These are phyloP conservation scores for Triticum turgidum DNA, from an alignment of 176 grass and related monocot genomes.

Conservation along the genomic window DNA sequence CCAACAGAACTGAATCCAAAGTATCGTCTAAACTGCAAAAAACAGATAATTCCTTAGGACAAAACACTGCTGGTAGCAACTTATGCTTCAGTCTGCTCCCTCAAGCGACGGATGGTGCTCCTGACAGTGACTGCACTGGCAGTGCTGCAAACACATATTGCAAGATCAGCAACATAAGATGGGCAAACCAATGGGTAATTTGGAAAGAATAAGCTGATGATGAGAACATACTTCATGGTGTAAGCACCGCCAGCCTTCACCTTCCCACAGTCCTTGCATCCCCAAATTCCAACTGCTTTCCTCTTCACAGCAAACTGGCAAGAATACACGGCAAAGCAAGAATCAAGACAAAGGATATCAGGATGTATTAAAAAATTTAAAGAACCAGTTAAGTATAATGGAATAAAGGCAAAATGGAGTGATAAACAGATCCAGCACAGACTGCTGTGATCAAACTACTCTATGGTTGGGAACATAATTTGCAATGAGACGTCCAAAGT, in stretches of 20 bases:
- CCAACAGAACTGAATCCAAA: background rate
- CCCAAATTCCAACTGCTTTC: conserved; percentile 92
- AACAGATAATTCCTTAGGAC: background rate
- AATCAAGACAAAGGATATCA: background rate
- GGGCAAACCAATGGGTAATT: background rate
- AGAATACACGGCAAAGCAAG: background rate
- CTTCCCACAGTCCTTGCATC: conserved; percentile 89
- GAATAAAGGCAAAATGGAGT: background rate
- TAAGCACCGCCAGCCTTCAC: conserved; percentile 85
- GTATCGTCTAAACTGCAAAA: conserved; percentile 22
- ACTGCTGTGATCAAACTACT: background rate
- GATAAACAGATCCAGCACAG: background rate
- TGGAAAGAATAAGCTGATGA: background rate
- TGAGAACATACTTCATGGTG: conserved; percentile 65
- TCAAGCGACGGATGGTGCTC: conserved; percentile 77
- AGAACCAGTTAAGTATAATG: background rate
- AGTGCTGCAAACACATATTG: conserved; percentile 44
- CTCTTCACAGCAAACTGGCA: conserved; percentile 85
- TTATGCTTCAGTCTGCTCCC: conserved; percentile 80
- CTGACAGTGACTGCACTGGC: conserved; percentile 84
- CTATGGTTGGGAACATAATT: background rate
- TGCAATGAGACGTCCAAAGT: background rate
- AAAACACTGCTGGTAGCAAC: conserved; percentile 5
- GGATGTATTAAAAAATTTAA: background rate
- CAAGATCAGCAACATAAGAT: background rate